phyloP scores from a whole-genome alignment of 805 yeast genomes.

The Kodamaea leandrae region DNA sequence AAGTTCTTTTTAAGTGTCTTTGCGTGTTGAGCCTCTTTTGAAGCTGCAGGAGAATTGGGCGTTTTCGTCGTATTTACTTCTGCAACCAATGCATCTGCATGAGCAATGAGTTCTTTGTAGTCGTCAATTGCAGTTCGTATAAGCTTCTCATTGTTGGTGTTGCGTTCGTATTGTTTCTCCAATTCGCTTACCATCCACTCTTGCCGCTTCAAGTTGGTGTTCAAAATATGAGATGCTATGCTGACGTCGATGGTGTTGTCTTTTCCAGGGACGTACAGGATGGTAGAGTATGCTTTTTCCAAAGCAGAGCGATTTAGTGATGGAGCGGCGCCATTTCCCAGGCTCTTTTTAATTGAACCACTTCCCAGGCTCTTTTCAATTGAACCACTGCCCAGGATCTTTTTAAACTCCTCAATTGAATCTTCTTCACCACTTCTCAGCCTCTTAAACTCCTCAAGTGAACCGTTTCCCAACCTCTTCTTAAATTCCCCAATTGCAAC shows the following conservation, averaged over 20 bases:
- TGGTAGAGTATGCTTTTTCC: constrained; percentile 16
- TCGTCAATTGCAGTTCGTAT: constrained; percentile 3
- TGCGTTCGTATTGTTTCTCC: neutral
- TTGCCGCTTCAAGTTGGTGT: constrained; percentile 6
- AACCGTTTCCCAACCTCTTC: neutral
- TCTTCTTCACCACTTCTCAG: constrained; percentile 4
- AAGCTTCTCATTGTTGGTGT: neutral
- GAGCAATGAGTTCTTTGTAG: constrained; percentile 3
- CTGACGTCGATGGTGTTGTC: constrained; percentile 29
- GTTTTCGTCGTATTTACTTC: too few relatives aligned
- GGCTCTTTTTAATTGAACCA: too few relatives aligned
- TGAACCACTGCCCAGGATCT: too few relatives aligned
- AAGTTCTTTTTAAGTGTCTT: constrained; percentile 4
- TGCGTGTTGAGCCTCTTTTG: neutral
- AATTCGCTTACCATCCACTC: neutral
- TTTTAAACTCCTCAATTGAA: neutral
- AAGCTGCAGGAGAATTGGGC: neutral
- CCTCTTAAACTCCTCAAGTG: neutral
- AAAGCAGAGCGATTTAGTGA: constrained; percentile 20
- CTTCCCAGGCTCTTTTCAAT: too few relatives aligned
- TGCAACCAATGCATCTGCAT: constrained; percentile 1
- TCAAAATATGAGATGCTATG: constrained; percentile 18
- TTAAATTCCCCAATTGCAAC: constrained; percentile 13
- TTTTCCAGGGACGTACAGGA: constrained; percentile 27
- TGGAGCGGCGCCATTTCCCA: constrained; percentile 7